Evolutionary conservation across 306 rosid genomes (phyloP).

Genomic region (Vigna radiata): DNA sequence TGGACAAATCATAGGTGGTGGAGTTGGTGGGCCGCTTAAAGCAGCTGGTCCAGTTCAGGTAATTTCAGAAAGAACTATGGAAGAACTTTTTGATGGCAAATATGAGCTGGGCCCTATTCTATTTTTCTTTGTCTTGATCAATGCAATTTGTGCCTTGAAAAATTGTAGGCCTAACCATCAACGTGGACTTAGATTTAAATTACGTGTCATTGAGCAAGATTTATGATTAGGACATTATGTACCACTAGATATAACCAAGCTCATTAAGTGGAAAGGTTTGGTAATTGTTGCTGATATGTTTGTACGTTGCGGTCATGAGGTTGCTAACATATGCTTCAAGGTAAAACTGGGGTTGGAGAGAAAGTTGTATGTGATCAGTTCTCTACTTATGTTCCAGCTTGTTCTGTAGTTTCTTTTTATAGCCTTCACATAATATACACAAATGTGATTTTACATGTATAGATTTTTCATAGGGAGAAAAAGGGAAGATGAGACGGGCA

Average conservation of each 20-base stretch:
- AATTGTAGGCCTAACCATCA: constrained; percentile 4
- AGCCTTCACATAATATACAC: constrained; percentile 36
- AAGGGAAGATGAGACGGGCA: not conserved
- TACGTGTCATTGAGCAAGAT: constrained; percentile 1
- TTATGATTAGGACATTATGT: not conserved
- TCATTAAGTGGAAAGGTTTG: not conserved
- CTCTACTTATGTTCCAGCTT: not conserved
- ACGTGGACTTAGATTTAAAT: not conserved
- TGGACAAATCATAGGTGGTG: constrained; percentile 97
- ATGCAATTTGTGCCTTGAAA: not conserved
- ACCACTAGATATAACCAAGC: not conserved
- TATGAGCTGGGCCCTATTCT: constrained; percentile 18
- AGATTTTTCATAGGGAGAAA: not conserved
- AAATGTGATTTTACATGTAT: constrained; percentile 6
- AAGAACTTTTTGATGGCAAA: constrained; percentile 22
- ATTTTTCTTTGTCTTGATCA: constrained; percentile 12
- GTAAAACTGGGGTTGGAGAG: constrained; percentile 13
- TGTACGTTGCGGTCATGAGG: not conserved
- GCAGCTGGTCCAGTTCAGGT: constrained; percentile 99
- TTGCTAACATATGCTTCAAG: constrained; percentile 15
- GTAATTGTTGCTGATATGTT: not conserved
- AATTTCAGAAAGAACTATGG: constrained; percentile 35
- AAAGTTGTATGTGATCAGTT: constrained; percentile 23
- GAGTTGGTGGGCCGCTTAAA: constrained; percentile 89
- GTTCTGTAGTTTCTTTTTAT: constrained; percentile 35